A percentile compares a stretch with the other conserved stretches of the same genome.
Evolutionary conservation across 768 basidiomycete genomes (phyloP).

Genomic region (Lenzites betulinus): DNA sequence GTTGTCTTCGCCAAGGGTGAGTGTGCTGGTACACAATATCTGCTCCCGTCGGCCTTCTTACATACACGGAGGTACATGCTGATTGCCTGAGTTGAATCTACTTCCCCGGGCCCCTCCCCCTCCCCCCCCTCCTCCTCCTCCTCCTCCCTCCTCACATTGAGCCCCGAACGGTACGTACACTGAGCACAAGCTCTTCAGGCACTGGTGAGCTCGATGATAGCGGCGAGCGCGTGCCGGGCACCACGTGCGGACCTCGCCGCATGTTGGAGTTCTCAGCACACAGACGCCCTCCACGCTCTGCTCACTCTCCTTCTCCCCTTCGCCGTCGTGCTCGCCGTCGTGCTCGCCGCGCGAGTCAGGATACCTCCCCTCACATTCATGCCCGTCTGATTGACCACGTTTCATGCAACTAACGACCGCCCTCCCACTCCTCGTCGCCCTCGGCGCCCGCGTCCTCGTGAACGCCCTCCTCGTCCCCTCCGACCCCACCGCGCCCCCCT

Average conservation of each 20-base stretch:
- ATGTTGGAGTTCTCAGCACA: constrained; percentile 4
- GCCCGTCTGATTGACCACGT: constrained; percentile 24
- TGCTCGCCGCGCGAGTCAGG: constrained; percentile 21
- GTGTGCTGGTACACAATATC: neutral
- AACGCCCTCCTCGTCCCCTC: constrained; percentile 43
- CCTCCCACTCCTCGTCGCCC: constrained; percentile 70
- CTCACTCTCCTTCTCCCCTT: neutral
- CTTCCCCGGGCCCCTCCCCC: no score
- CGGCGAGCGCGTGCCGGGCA: constrained; percentile 4
- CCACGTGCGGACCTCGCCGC: constrained; percentile 20
- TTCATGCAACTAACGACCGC: constrained; percentile 53
- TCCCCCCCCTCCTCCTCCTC: no score
- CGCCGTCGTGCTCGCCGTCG: constrained; percentile 22
- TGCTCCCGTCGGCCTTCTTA: no score
- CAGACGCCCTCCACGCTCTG: neutral
- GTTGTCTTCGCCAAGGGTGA: no score
- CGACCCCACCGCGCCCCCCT: constrained; percentile 40
- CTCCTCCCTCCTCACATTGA: no score
- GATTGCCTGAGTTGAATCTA: no score
- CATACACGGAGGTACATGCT: no score
- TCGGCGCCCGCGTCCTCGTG: constrained; percentile 71
- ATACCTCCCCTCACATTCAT: constrained; percentile 21
- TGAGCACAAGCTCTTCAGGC: no score
- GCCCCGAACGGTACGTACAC: no score
- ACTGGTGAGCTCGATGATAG: no score